Percentiles rank a stretch among this genome's conserved stretches.
Evolutionary conservation across 805 yeast species (phyloP).

Genomic region (Priceomyces melissophilus): DNA sequence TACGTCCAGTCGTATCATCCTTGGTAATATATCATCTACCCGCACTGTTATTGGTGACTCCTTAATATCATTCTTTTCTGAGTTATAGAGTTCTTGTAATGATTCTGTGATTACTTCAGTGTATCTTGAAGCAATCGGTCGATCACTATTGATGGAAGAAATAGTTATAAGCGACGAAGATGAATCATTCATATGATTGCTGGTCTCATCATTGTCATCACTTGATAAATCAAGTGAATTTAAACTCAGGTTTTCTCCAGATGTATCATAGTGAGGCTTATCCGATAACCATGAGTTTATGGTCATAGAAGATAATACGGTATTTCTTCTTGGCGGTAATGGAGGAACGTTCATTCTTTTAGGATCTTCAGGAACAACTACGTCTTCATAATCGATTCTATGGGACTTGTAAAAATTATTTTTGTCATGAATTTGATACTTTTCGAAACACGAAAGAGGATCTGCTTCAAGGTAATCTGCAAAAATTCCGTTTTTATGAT

Average conservation of each 20-base stretch:
- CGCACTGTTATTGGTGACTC: conserved; percentile 24
- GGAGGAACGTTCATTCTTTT: conserved; percentile 18
- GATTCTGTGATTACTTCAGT: conserved; percentile 17
- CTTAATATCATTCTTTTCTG: conserved; percentile 30
- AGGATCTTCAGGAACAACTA: conserved; percentile 7
- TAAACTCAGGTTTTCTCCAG: background rate
- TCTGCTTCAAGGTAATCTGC: conserved; percentile 27
- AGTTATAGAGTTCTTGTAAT: conserved; percentile 28
- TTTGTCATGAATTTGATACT: conserved; percentile 22
- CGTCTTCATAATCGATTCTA: conserved; percentile 10
- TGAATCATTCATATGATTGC: background rate
- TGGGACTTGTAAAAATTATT: conserved; percentile 22
- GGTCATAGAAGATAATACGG: conserved; percentile 1
- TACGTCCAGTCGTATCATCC: conserved; percentile 4
- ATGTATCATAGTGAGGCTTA: background rate
- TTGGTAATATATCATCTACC: conserved; percentile 2
- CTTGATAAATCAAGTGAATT: conserved; percentile 2
- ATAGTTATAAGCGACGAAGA: conserved; percentile 7
- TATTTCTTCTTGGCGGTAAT: conserved; percentile 27
- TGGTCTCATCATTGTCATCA: conserved; percentile 4
- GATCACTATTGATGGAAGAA: conserved; percentile 17
- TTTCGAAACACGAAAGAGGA: conserved; percentile 26
- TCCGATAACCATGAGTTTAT: background rate
- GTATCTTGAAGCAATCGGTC: conserved; percentile 10
- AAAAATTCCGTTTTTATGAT: conserved; percentile 29